Base-by-base conservation (phyloP, 176 grass and related monocot genomes). In the sorghum (Sorghum bicolor) region DNA sequence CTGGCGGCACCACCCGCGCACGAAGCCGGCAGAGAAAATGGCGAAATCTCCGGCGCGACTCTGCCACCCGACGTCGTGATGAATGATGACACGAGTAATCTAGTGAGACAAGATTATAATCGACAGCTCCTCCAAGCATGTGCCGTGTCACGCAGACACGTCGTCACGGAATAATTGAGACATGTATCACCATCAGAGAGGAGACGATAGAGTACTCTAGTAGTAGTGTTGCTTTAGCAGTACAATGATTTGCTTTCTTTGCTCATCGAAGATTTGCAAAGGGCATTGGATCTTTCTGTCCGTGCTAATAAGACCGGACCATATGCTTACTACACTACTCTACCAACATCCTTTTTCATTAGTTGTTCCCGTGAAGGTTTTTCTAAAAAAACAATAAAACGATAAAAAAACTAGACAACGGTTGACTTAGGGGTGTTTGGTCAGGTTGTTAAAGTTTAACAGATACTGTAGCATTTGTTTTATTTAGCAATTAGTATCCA, bases 201-300 rank as follows among this genome's bases (percentile, higher is more conserved):
- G 15, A 48, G 45, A 48, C 1, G 14, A n/a, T n/a, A 48, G 45
- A 48, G 14, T 48, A 48, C 16, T 19, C 16, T 50, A 50, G 4
- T 47, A 43, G 2, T 4, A 44, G 41, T 48, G 45, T 52, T 20
- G 47, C 5, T 17, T 22, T 53, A 53, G 17, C 6, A 53, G 50
- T 38, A 37, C 65, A 68, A 38, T 69, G 67, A 39, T 69, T 63
- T 62, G 75, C n/a, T n/a, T n/a, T n/a, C n/a, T n/a, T n/a, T n/a
- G n/a, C n/a, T 16, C 6, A 28, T 28, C 15, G 20, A 10, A 24
- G 5, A 22, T 55, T 55, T 6, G 36, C 24, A 31, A 43, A 58
- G 16, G 32, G 34, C n/a, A 14, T 40, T 41, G 57, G 75, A 78
- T 78, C 57, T 64, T 63, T 19, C n/a, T 78, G 4, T 77, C 33